phyloP scores from a whole-genome alignment of 2,329 filamentous ascomycete species.

The Pseudocercospora crystallina region DNA sequence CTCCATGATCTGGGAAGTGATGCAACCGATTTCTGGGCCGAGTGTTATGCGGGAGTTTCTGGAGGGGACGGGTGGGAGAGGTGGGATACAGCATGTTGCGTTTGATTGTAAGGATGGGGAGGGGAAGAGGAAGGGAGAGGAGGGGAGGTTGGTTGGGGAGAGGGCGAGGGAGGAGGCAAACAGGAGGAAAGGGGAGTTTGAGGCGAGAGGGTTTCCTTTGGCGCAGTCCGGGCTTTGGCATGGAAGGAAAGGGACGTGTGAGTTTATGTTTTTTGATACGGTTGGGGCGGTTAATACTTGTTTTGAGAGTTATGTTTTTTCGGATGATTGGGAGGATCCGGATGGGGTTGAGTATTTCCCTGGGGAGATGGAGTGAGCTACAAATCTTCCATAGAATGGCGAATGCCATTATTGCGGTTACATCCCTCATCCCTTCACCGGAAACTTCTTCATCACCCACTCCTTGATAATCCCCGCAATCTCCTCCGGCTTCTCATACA shows the following conservation, averaged over 20 bases:
- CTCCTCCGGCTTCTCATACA: slow-evolving; percentile 32
- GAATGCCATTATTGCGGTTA: too few relatives aligned
- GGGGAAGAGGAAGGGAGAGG: not conserved
- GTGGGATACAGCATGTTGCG: slow-evolving; percentile 15
- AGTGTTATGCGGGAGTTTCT: slow-evolving; percentile 14
- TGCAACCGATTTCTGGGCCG: slow-evolving; percentile 8
- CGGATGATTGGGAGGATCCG: slow-evolving; percentile 18
- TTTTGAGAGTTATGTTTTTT: slow-evolving; percentile 16
- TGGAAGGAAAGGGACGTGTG: slow-evolving; percentile 11
- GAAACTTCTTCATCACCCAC: slow-evolving; percentile 35
- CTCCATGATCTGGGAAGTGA: slow-evolving; percentile 13
- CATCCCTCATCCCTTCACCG: slow-evolving; percentile 23
- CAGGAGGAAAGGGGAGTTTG: slow-evolving; percentile 8
- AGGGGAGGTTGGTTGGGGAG: not conserved
- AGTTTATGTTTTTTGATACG: slow-evolving; percentile 17
- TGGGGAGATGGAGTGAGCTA: too few relatives aligned
- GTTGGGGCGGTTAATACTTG: slow-evolving; percentile 6
- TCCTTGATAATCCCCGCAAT: slow-evolving; percentile 23
- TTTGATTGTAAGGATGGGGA: slow-evolving; percentile 7
- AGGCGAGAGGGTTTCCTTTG: slow-evolving; percentile 9
- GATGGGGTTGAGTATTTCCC: slow-evolving; percentile 9
- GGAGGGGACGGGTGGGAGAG: slow-evolving; percentile 7
- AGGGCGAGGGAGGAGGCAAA: slow-evolving; percentile 4
- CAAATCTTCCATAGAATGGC: too few relatives aligned
- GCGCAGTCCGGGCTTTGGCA: slow-evolving; percentile 9